These are phyloP conservation scores for Colletotrichum filicis DNA, from an alignment of 2,329 filamentous ascomycete genomes.

Conservation along the genomic window DNA sequence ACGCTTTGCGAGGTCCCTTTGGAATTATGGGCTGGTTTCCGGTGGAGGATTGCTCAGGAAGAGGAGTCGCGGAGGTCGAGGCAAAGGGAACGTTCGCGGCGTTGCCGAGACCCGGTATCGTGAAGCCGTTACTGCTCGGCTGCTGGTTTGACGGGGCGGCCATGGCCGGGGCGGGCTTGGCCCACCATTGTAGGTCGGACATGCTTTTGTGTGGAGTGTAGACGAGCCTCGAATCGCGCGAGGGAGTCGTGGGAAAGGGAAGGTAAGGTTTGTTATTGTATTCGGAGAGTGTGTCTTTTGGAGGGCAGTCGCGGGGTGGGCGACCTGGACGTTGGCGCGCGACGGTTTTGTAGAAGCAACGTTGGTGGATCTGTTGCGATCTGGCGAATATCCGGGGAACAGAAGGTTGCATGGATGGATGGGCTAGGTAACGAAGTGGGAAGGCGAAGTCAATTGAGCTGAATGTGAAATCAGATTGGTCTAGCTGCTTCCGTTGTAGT, in stretches of 20 bases:
- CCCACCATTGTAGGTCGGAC: slow-evolving; percentile 32
- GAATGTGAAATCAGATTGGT: too few species aligned
- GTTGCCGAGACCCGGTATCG: slow-evolving; percentile 33
- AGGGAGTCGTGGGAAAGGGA: background rate
- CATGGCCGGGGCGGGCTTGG: slow-evolving; percentile 20
- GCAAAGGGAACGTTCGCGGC: slow-evolving; percentile 11
- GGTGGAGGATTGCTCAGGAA: background rate
- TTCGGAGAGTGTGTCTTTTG: background rate
- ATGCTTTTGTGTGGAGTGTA: background rate
- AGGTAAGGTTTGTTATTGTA: background rate
- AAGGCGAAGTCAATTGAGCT: background rate
- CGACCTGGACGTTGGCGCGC: background rate
- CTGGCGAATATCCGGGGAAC: slow-evolving; percentile 10
- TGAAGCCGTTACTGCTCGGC: slow-evolving; percentile 15
- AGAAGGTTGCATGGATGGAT: slow-evolving; percentile 19
- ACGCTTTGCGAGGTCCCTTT: slow-evolving; percentile 10
- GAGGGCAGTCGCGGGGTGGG: background rate
- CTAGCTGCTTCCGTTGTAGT: background rate
- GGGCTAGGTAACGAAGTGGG: background rate
- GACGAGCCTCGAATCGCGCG: background rate
- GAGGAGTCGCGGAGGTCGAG: background rate
- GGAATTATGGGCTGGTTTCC: background rate
- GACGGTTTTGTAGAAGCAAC: background rate
- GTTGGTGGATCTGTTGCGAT: slow-evolving; percentile 8
- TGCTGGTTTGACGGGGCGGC: slow-evolving; percentile 2